These are phyloP conservation scores for Backusella sp. DNA, from an alignment of 192 early-diverging fungal species.

Conservation along the genomic window DNA sequence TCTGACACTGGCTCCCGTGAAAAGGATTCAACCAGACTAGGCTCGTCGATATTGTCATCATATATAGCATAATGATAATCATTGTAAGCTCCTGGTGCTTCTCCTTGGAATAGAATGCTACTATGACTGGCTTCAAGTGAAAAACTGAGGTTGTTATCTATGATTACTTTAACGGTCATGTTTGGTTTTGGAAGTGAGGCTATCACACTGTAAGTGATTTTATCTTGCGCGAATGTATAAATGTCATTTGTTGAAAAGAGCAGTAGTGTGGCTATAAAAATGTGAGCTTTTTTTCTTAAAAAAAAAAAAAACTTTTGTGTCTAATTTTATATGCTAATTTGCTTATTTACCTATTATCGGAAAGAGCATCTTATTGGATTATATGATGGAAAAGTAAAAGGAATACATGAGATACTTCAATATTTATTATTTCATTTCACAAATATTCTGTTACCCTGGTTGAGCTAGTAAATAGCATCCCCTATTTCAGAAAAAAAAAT, in stretches of 20 bases:
- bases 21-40: not conserved
- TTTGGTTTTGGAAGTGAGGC: not conserved
- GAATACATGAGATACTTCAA: too few relatives aligned
- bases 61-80: not conserved
- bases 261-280: not conserved
- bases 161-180: not conserved
- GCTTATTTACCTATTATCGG: not conserved
- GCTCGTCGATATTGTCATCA: not conserved
- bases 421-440: too few relatives aligned
- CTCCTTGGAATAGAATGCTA: conserved; percentile 3
- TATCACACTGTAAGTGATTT: not conserved
- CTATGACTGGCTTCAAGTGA: not conserved
- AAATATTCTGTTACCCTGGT: too few relatives aligned
- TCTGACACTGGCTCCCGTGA: not conserved
- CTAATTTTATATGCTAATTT: not conserved
- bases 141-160: not conserved
- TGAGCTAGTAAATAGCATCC: too few relatives aligned
- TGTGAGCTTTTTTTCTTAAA: not conserved
- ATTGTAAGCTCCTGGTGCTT: not conserved
- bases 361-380: too few relatives aligned
- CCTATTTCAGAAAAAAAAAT: too few relatives aligned
- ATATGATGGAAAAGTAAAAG: too few relatives aligned
- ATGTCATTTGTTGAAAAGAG: not conserved
- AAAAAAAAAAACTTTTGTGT: not conserved
- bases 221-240: not conserved